Percentiles rank a stretch among this genome's conserved stretches.
phyloP scores from a whole-genome alignment of 441 rosid genomes.

The Arabidopsis lyrata region DNA sequence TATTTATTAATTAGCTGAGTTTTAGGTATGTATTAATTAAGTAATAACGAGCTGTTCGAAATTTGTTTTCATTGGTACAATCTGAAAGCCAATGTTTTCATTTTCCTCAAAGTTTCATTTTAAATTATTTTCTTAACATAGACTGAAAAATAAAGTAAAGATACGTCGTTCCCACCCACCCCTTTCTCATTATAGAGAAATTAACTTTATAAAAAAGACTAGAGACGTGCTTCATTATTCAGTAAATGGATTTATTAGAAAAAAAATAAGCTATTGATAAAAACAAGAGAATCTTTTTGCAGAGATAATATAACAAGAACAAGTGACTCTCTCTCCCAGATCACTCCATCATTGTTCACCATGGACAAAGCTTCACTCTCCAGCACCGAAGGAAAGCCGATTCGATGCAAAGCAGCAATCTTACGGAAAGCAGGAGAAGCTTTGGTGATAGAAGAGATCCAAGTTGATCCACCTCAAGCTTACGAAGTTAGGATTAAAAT shows the following conservation, averaged over 20 bases:
- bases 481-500: conserved; percentile 76
- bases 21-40: no score
- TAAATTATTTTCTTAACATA: background rate
- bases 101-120: background rate
- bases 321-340: background rate
- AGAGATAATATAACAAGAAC: conserved; percentile 4
- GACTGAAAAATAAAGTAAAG: background rate
- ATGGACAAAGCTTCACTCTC: conserved; percentile 36
- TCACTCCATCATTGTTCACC: conserved; percentile 15
- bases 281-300: background rate
- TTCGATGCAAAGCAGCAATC: conserved; percentile 63
- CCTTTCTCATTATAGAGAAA: background rate
- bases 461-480: conserved; percentile 76
- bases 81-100: background rate
- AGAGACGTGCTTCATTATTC: background rate
- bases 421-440: conserved; percentile 61
- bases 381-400: conserved; percentile 30
- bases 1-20: no score
- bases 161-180: background rate
- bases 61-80: background rate
- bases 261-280: background rate
- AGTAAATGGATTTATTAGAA: background rate
- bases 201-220: background rate
- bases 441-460: conserved; percentile 66
- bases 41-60: no score